Evolutionary conservation across 305 asterid genomes (phyloP).

Genomic region (Nicotiana rustica): DNA sequence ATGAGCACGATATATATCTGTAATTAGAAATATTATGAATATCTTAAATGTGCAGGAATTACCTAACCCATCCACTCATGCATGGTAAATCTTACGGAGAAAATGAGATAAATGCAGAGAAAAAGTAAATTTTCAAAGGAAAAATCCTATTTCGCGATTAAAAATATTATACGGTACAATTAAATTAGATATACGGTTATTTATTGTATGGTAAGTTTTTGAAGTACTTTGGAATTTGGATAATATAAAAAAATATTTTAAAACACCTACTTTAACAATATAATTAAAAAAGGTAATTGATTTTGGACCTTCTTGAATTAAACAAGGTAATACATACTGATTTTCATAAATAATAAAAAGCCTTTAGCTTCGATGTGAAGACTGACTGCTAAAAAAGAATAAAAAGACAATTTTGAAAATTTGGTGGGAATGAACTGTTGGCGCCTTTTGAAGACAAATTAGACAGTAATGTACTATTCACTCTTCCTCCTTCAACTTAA

Average conservation of each 20-base stretch:
- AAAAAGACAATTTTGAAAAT: slow-evolving; percentile 11
- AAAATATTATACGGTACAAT: not conserved
- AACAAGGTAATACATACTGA: no score
- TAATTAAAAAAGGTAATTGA: not conserved
- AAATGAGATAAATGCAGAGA: not conserved
- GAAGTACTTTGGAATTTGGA: not conserved
- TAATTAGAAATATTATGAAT: not conserved
- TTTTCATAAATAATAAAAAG: not conserved
- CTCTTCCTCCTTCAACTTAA: not conserved
- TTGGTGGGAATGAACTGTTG: not conserved
- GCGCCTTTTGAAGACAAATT: not conserved
- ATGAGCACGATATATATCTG: not conserved
- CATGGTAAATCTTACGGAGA: not conserved
- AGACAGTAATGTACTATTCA: not conserved
- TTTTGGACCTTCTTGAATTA: no score
- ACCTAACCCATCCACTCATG: not conserved
- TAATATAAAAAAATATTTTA: not conserved
- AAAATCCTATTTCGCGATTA: not conserved
- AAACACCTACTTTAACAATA: not conserved
- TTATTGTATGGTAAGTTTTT: not conserved
- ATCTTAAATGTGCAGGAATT: not conserved
- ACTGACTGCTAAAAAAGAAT: not conserved
- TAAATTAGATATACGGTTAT: not conserved
- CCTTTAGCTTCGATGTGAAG: not conserved
- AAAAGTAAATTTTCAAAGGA: no score